Evolutionary conservation across 257 asterid species (phyloP), one percentile per base, ranked within the genome.

Genomic region (Eucommia ulmoides): DNA sequence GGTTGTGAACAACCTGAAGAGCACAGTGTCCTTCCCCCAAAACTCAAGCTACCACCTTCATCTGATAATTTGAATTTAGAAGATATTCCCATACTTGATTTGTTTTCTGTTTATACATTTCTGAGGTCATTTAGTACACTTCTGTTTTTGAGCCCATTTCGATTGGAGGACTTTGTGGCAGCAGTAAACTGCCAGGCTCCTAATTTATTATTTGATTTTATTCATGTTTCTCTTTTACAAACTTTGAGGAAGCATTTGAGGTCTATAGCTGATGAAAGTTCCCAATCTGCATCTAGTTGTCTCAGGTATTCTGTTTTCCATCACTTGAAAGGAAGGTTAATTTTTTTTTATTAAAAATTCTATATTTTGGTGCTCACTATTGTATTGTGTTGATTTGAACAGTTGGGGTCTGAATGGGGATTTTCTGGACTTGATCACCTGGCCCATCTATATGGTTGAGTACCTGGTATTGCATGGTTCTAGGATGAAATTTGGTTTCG

Each of bases 331-430:
- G 44, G 44, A 6, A 62, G 59, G 35, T 60, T 54, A 55, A 35
- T 20, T 41, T 12, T 58, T 47, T 29, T 17, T n/a, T n/a, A n/a
- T n/a, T n/a, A n/a, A n/a, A n/a, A n/a, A n/a, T n/a, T n/a, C n/a
- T n/a, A n/a, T n/a, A n/a, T n/a, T n/a, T n/a, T n/a, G n/a, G n/a
- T n/a, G n/a, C n/a, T n/a, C n/a, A n/a, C n/a, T n/a, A n/a, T n/a
- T n/a, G n/a, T n/a, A n/a, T n/a, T n/a, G n/a, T n/a, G n/a, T n/a
- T n/a, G n/a, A n/a, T n/a, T n/a, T n/a, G n/a, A n/a, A n/a, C n/a
- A n/a, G n/a, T n/a, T 86, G 99, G 94, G 78, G 81, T 51, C 94
- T 86, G 55, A 73, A 91, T 51, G 86, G 99, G 99, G 93, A 83
- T 68, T 74, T 79, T 71, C 81, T 91, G 53, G 99, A 91, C 70